Evolutionary conservation across 331 rosid species (phyloP).

Genomic region (Dryas integrifolia): DNA sequence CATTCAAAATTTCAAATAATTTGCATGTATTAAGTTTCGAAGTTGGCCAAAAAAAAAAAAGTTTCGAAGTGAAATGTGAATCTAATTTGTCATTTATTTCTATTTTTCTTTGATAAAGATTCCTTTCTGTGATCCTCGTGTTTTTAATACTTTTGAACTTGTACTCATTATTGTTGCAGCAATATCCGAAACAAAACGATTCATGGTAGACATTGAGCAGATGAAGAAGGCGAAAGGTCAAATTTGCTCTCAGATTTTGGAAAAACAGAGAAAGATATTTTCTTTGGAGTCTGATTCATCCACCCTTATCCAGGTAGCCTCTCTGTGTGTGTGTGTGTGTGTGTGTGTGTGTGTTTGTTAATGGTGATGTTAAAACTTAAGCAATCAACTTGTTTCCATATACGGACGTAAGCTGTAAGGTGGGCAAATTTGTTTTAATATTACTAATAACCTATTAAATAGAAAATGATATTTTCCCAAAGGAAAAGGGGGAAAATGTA

Average conservation of each 20-base stretch:
- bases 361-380: background rate
- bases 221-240: conserved; percentile 56
- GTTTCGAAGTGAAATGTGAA: background rate
- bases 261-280: conserved; percentile 51
- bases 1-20: background rate
- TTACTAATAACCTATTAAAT: background rate
- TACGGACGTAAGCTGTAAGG: background rate
- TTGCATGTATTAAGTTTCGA: background rate
- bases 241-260: conserved; percentile 68
- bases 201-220: conserved; percentile 51
- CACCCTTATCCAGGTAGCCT: conserved; percentile 63
- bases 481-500: background rate
- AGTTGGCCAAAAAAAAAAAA: too few species aligned
- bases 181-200: conserved; percentile 44
- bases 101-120: background rate
- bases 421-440: background rate
- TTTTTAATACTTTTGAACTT: background rate
- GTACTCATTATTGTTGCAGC: conserved; percentile 34
- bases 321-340: background rate
- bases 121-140: background rate
- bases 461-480: background rate
- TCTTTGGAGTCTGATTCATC: conserved; percentile 57
- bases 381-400: background rate
- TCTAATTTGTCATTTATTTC: background rate
- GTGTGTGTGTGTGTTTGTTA: background rate